Conservation (phyloP, 257 asterid genomes). For the Coffea canephora region DNA sequence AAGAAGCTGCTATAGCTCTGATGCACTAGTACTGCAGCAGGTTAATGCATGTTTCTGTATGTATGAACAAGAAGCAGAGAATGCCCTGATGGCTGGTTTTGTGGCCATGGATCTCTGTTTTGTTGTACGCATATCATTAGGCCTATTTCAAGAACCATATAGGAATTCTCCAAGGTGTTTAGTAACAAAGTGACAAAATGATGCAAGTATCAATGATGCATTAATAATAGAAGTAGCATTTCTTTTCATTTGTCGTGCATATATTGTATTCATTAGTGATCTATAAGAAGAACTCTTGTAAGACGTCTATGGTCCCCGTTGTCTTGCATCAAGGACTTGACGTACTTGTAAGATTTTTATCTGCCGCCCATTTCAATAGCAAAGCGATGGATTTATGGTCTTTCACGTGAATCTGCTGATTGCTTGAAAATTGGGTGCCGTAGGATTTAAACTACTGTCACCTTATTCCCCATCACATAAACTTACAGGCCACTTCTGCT, state of each 20-base stretch:
- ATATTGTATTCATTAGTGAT: too few species aligned
- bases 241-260: neutral
- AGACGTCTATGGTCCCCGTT: too few species aligned
- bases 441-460: too few species aligned
- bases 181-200: neutral
- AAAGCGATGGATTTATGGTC: too few species aligned
- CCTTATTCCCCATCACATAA: too few species aligned
- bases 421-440: too few species aligned
- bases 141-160: neutral
- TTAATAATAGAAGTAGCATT: neutral
- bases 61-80: neutral
- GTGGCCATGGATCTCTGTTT: neutral
- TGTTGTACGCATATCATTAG: neutral
- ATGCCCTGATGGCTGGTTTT: neutral
- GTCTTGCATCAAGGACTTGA: too few species aligned
- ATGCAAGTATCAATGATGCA: neutral
- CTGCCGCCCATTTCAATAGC: too few species aligned
- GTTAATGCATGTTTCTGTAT: neutral
- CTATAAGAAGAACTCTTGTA: too few species aligned
- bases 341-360: too few species aligned
- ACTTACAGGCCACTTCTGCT: too few species aligned
- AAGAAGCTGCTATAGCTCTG: conserved; percentile 83
- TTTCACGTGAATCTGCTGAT: too few species aligned
- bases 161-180: neutral
- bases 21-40: conserved; percentile 39